A percentile compares a stretch with the other conserved stretches of the same genome.
These are phyloP conservation scores for Leccinum variicolor DNA, from an alignment of 768 basidiomycete species.

Conservation along the genomic window DNA sequence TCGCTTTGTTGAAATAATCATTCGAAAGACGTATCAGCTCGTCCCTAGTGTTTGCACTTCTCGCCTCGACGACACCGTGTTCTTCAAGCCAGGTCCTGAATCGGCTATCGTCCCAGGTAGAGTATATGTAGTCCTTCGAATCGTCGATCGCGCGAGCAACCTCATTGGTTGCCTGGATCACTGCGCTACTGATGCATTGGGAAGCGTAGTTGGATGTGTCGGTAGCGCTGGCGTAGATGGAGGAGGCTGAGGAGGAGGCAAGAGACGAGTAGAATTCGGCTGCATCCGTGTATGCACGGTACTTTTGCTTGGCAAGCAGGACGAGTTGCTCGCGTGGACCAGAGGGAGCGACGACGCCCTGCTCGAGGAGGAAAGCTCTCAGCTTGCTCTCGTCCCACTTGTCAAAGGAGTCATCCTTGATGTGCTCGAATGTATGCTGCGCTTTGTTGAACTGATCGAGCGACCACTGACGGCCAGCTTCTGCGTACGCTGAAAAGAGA, in stretches of 20 bases:
- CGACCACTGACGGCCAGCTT: conserved; percentile 45
- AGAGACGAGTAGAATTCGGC: conserved; percentile 52
- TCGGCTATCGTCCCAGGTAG: conserved; percentile 81
- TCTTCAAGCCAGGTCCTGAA: conserved; percentile 71
- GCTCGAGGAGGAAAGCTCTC: conserved; percentile 79
- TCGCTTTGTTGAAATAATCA: conserved; percentile 58
- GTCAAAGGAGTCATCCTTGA: conserved; percentile 65
- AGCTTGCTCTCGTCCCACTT: conserved; percentile 83
- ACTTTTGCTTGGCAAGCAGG: conserved; percentile 70
- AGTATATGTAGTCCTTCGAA: conserved; percentile 83
- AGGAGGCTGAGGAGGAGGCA: conserved; percentile 47
- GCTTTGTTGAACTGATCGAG: conserved; percentile 61
- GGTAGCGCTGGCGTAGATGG: conserved; percentile 47
- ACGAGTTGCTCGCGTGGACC: conserved; percentile 79
- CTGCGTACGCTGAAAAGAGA: conserved; percentile 33
- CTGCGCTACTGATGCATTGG: conserved; percentile 38
- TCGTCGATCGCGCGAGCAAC: conserved; percentile 57
- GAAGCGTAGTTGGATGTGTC: conserved; percentile 36
- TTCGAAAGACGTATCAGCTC: conserved; percentile 71
- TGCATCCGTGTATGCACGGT: conserved; percentile 55
- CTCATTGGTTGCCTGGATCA: conserved; percentile 52
- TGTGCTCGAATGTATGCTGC: conserved; percentile 56
- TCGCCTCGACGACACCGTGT: conserved; percentile 68
- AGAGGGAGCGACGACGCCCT: conserved; percentile 81
- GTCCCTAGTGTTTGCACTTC: conserved; percentile 47